Percentiles rank a stretch among this genome's conserved stretches.
Conservation (phyloP, 768 basidiomycete species). For the Amanita rubescens region DNA sequence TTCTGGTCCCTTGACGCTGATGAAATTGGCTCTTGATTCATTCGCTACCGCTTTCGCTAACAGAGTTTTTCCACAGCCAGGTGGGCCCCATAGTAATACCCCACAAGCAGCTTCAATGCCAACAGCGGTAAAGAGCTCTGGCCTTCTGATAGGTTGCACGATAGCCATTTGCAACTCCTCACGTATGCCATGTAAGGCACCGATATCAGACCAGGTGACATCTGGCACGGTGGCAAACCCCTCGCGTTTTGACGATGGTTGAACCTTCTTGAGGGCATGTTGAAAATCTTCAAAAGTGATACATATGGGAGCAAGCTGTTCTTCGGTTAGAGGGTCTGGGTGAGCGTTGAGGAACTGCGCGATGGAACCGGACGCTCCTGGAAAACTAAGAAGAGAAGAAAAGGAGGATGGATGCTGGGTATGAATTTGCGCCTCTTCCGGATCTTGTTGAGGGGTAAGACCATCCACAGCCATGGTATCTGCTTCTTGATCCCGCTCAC, state of each 20-base stretch:
- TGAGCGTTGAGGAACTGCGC: constrained; percentile 86
- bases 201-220: constrained; percentile 91
- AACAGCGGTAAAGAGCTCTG: constrained; percentile 81
- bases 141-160: constrained; percentile 87
- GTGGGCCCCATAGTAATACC: constrained; percentile 97
- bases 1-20: constrained; percentile 97
- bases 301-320: constrained; percentile 73
- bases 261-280: constrained; percentile 77
- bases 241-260: constrained; percentile 95
- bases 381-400: constrained; percentile 16
- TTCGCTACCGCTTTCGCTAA: constrained; percentile 98
- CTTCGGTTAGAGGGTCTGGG: constrained; percentile 67
- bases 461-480: constrained; percentile 38
- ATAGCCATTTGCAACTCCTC: constrained; percentile 97
- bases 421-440: constrained; percentile 5
- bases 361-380: constrained; percentile 55
- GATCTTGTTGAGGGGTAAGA: constrained; percentile 10
- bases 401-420: constrained; percentile 11
- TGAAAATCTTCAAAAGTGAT: constrained; percentile 80
- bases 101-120: constrained; percentile 92
- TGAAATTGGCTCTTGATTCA: constrained; percentile 92
- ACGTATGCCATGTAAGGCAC: constrained; percentile 78
- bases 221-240: constrained; percentile 97
- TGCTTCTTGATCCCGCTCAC: constrained; percentile 22
- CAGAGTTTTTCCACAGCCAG: constrained; percentile 95